Evolutionary conservation across 1,284 basidiomycete genomes (phyloP).

Genomic region (Somion occarium): DNA sequence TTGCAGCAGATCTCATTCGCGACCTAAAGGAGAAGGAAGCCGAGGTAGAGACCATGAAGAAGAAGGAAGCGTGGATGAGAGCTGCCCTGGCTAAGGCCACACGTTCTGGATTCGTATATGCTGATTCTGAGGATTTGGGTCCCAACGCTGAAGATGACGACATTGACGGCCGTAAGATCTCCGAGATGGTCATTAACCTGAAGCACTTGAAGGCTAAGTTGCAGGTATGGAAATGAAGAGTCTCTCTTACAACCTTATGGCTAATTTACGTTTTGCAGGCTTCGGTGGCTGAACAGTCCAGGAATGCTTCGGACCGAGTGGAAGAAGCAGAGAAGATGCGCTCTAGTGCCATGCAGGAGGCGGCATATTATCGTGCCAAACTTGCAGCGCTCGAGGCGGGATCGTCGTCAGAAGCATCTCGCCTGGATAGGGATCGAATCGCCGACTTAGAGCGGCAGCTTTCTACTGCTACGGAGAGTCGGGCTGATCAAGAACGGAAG

Average conservation of each 20-base stretch:
- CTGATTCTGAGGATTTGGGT: slow-evolving; percentile 37
- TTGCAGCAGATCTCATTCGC: slow-evolving; percentile 68
- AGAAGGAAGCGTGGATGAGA: slow-evolving; percentile 85
- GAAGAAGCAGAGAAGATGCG: slow-evolving; percentile 80
- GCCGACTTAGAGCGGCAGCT: slow-evolving; percentile 80
- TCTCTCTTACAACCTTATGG: not conserved
- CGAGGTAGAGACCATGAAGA: slow-evolving; percentile 76
- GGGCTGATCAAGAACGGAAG: slow-evolving; percentile 64
- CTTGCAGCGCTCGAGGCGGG: slow-evolving; percentile 79
- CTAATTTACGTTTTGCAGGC: slow-evolving; percentile 38
- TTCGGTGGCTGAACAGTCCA: slow-evolving; percentile 71
- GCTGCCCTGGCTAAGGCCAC: slow-evolving; percentile 76
- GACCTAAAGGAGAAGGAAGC: slow-evolving; percentile 79
- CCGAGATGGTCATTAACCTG: slow-evolving; percentile 76
- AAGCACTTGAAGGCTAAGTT: slow-evolving; percentile 88
- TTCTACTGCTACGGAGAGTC: slow-evolving; percentile 60
- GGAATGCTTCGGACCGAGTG: slow-evolving; percentile 72
- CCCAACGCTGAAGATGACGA: slow-evolving; percentile 33
- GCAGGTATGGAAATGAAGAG: slow-evolving; percentile 61
- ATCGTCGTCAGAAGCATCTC: slow-evolving; percentile 59
- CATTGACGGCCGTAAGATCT: slow-evolving; percentile 41
- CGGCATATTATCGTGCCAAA: slow-evolving; percentile 95
- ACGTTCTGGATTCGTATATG: slow-evolving; percentile 78
- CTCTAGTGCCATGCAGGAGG: slow-evolving; percentile 85
- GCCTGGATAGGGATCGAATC: slow-evolving; percentile 80